Percentiles rank a stretch among this genome's conserved stretches.
These are phyloP conservation scores for Amanita bisporigera DNA, from an alignment of 1,284 basidiomycete species.

Conservation along the genomic window DNA sequence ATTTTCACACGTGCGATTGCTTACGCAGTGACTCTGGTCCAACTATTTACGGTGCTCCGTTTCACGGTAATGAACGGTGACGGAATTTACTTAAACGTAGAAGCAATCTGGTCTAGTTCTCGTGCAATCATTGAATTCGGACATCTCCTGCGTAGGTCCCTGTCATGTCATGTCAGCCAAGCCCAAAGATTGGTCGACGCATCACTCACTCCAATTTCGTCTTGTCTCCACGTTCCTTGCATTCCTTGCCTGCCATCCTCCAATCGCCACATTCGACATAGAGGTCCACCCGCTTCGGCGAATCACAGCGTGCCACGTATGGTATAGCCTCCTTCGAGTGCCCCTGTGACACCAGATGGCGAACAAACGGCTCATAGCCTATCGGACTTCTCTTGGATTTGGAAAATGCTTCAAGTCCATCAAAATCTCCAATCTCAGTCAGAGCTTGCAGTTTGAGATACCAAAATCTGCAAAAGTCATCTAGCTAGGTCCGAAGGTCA, in stretches of 20 bases:
- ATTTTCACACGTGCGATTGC: not conserved
- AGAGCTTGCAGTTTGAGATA: conserved; percentile 88
- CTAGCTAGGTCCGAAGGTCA: not conserved
- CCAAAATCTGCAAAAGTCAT: conserved; percentile 76
- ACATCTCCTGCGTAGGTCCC: conserved; percentile 69
- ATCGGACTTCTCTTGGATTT: conserved; percentile 91
- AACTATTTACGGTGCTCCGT: not conserved
- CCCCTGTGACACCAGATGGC: conserved; percentile 74
- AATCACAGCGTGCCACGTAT: conserved; percentile 85
- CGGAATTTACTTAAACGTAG: conserved; percentile 55
- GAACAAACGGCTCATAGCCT: conserved; percentile 94
- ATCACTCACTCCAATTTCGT: conserved; percentile 75
- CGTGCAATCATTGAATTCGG: conserved; percentile 80
- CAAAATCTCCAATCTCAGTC: conserved; percentile 80
- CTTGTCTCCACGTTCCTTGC: conserved; percentile 85
- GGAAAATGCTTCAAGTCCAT: conserved; percentile 82
- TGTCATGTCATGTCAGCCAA: conserved; percentile 37
- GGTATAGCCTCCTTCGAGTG: conserved; percentile 73
- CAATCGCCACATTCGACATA: conserved; percentile 91
- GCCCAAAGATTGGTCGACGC: not conserved
- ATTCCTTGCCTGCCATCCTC: conserved; percentile 85
- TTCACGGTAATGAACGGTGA: not conserved
- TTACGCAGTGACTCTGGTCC: no score
- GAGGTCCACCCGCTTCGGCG: conserved; percentile 80
- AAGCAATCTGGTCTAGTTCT: conserved; percentile 74